Evolutionary conservation across 352 stramenopile genomes (phyloP).

Genomic region (Blastocystis sp.): DNA sequence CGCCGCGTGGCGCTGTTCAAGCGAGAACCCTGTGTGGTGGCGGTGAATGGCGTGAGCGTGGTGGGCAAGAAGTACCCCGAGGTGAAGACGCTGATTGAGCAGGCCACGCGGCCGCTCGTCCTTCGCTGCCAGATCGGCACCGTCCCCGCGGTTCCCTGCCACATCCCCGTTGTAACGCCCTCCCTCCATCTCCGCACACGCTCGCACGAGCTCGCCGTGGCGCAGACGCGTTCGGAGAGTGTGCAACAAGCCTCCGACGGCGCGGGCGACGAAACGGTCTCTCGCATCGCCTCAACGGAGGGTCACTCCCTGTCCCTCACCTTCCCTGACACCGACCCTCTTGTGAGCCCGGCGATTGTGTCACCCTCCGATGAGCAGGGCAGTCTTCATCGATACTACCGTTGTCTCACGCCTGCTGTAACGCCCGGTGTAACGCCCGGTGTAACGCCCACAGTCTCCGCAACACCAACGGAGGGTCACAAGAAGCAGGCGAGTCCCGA

Average conservation of each 20-base stretch:
- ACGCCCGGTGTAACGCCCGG: neutral
- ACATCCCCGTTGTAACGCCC: neutral
- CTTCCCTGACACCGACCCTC: neutral
- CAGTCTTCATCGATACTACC: conserved; percentile 39
- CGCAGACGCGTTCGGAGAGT: neutral
- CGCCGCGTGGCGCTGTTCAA: conserved; percentile 32
- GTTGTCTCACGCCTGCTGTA: neutral
- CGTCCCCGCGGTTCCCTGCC: neutral
- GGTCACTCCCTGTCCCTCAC: neutral
- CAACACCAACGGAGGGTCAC: neutral
- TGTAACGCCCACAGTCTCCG: neutral
- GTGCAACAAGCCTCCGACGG: neutral
- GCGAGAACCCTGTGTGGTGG: conserved; percentile 7
- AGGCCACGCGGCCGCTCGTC: conserved; percentile 5
- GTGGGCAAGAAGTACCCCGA: conserved; percentile 19
- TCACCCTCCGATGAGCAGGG: neutral
- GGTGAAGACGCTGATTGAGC: conserved; percentile 17
- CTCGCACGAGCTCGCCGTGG: neutral
- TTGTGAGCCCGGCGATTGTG: neutral
- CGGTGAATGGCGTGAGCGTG: conserved; percentile 35
- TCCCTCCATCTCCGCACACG: neutral
- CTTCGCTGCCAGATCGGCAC: conserved; percentile 51
- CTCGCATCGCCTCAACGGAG: neutral
- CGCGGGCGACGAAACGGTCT: neutral
- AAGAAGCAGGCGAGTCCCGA: neutral